A percentile compares a stretch with the other conserved stretches of the same genome.
Conservation (phyloP, 192 early-diverging fungal species). For the Backusella macrospora region DNA sequence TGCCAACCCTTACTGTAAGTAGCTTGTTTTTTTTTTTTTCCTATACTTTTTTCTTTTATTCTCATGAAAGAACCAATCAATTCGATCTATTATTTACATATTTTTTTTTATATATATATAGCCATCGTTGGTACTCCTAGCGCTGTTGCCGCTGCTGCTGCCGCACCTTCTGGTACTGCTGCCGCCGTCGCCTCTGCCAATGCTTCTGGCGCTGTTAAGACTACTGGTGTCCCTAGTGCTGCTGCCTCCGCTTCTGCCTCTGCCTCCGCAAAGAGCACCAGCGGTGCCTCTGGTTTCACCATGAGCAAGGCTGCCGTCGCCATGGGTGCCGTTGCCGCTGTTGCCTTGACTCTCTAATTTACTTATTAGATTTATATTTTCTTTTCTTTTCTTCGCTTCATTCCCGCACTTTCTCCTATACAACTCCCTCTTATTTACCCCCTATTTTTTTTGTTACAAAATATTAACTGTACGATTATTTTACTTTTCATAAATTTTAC, state of each 20-base stretch:
- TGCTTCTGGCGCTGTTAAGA: no score
- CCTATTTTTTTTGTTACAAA: not conserved
- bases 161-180: slow-evolving; percentile 8
- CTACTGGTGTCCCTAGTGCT: not conserved
- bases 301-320: slow-evolving; percentile 19
- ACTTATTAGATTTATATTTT: not conserved
- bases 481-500: slow-evolving; percentile 5
- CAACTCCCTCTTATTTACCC: not conserved
- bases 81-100: not conserved
- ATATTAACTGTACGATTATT: slow-evolving; percentile 8
- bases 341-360: slow-evolving; percentile 28
- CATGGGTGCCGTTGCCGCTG: slow-evolving; percentile 29
- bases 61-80: not conserved
- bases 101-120: not conserved
- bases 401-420: not conserved
- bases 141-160: not conserved
- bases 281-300: slow-evolving; percentile 16
- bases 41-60: not conserved
- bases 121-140: not conserved
- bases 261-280: not conserved
- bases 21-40: not conserved
- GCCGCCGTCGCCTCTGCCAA: not conserved
- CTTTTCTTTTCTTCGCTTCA: not conserved
- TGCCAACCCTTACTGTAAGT: slow-evolving; percentile 29
- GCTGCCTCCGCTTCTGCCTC: not conserved